phyloP scores from a whole-genome alignment of 2,329 filamentous ascomycete species.

The Ophiostoma ulmi region DNA sequence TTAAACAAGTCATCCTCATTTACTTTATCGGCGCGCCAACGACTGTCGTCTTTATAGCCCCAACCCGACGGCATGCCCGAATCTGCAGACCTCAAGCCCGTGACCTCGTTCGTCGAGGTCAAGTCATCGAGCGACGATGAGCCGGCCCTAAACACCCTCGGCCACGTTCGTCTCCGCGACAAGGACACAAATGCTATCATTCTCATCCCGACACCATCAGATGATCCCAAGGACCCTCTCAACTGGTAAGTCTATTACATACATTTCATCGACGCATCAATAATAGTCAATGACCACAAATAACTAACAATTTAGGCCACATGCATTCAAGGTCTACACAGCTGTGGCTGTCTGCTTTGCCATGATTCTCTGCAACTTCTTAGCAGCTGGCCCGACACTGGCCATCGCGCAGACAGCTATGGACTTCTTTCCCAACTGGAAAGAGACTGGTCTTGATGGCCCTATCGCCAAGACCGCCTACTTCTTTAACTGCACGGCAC shows the following conservation, averaged over 20 bases:
- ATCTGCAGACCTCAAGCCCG: neutral
- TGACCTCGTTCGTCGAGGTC: constrained; percentile 1
- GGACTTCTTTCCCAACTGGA: constrained; percentile 42
- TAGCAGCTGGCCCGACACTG: constrained; percentile 51
- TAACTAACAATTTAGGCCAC: neutral
- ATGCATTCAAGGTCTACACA: constrained; percentile 45
- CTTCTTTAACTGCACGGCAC: constrained; percentile 49
- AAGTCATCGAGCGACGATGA: constrained; percentile 13
- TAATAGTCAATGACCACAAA: neutral
- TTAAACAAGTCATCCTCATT: too few relatives aligned
- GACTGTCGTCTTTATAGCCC: neutral
- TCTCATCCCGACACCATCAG: constrained; percentile 46
- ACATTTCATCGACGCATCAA: neutral
- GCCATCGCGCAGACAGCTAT: constrained; percentile 45
- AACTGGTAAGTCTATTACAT: constrained; percentile 39
- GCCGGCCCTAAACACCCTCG: constrained; percentile 32
- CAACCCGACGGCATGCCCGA: neutral
- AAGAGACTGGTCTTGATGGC: constrained; percentile 30
- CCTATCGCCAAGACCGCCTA: constrained; percentile 45
- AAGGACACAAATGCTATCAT: constrained; percentile 45
- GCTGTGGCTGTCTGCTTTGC: constrained; percentile 47
- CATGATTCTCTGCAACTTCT: constrained; percentile 53
- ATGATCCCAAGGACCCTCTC: constrained; percentile 49
- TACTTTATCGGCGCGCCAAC: neutral
- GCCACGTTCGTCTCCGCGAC: constrained; percentile 41